Evolutionary conservation across 352 stramenopile genomes (phyloP), one percentile per base, ranked within the genome.

Genomic region (Phytophthora pluvialis): DNA sequence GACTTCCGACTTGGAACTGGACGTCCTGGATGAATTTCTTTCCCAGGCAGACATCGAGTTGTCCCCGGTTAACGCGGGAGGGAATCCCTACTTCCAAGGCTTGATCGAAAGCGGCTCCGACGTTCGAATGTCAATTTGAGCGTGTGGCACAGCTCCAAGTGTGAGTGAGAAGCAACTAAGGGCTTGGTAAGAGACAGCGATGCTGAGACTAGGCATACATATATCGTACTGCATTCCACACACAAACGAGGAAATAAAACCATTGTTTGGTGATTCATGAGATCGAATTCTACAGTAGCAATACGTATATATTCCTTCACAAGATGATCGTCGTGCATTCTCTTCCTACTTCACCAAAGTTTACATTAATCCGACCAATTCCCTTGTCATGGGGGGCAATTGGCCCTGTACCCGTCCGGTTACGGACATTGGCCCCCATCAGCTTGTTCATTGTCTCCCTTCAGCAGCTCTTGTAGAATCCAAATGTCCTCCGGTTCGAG

Each of bases 11-110:
- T 48, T 60, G 21, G 67, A 62, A 7, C 21, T 75, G 28, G 46
- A 69, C 26, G 56, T 75, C 12, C 40, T 75, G 35, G 57, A 72
- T 40, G 63, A 75, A 38, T 75, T 75, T 18, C 47, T 75, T 1
- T 48, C 52, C 31, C 62, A 75, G 38, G 45, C 62, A 0, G 68
- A 75, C 29, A 69, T 75, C n/a, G 56, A 31, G 9, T 28, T 47
- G 10, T 47, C 40, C 15, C 40, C 18, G 4, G 21, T 47, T 16
- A 47, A 31, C 18, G 18, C 3, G 21, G 40, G 4, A 12, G 12
- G 26, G 13, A 25, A 25, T 31, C 40, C 18, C 9, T 28, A 28
- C 21, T 47, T 47, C n/a, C 18, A 45, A 9, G 8, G 31, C 13
- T 47, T 47, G 15, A n/a, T 32, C 9, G 40, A 47, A 16, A 31